Base-by-base conservation (phyloP, 129 eudicot species). In the Flaveria robusta region DNA sequence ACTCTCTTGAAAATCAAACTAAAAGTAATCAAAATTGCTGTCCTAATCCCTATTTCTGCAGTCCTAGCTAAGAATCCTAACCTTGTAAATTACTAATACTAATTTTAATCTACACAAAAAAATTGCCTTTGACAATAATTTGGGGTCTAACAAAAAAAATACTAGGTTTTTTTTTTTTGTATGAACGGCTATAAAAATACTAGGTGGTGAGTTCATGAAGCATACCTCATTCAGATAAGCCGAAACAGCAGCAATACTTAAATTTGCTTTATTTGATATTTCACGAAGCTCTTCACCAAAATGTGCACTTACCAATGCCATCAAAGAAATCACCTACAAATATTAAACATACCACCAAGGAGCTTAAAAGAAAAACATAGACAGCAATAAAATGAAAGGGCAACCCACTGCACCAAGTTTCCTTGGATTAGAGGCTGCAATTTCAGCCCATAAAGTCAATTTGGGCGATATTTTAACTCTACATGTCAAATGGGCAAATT, bases 161-260 rank as follows among this genome's bases (percentile, higher is more conserved):
- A 34, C 8, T 34, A 34, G 39, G 39, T 6, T 34, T 34, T 34
- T 4, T 5, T 34, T 34, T 29, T 34, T 1, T 7, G n/a, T n/a
- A n/a, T 34, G 1, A 5, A 1, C 1, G 39, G 7, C 42, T 19
- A 31, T 34, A 64, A 64, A 72, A 20, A 20, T 43, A 68, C 37
- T 62, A 73, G 52, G 64, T 43, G 54, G 23, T 46, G 74, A 31
- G 1, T 34, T 22, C 51, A 45, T 55, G 29, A 62, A 68, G 68
- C 34, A 49, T 79, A 94, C 99, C 96, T 94, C 99, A 75, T 94
- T 94, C 73, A 94, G 83, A 85, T 94, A 91, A 39, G 94, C 88
- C 8, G 99, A 89, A 29, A 94, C 78, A 69, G 90, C 86, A 70
- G 99, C 96, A 72, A 80, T 68, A 62, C 94, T 87, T 78, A 89